Conservation (phyloP, 805 yeast species). For the Yamadazyma philogaea region DNA sequence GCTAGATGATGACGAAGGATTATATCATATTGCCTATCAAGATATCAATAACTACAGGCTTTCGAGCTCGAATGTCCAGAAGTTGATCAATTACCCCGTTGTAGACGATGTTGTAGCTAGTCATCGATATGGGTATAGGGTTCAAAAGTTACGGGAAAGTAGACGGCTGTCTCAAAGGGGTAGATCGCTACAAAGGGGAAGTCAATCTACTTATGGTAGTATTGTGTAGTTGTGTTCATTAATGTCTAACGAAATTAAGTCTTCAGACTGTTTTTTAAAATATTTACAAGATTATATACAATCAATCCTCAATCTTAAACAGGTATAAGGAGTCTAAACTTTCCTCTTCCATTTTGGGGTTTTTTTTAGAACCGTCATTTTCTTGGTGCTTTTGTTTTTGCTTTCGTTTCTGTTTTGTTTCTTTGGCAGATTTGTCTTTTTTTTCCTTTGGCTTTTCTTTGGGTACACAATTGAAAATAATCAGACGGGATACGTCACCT, state of each 20-base stretch:
- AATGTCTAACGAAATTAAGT: background rate
- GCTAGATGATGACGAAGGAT: constrained; percentile 37
- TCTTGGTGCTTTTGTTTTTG: constrained; percentile 16
- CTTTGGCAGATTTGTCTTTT: constrained; percentile 12
- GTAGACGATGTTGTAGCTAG: constrained; percentile 42
- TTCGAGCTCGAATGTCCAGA: constrained; percentile 33
- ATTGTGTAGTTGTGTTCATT: constrained; percentile 17
- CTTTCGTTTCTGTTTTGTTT: constrained; percentile 17
- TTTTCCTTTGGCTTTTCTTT: constrained; percentile 7
- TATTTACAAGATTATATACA: constrained; percentile 10
- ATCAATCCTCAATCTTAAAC: constrained; percentile 37
- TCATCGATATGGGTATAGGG: constrained; percentile 42
- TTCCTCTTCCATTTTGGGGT: constrained; percentile 21
- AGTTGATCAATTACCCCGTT: constrained; percentile 39
- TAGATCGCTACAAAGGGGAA: constrained; percentile 8
- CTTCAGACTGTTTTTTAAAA: background rate
- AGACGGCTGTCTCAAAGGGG: constrained; percentile 13
- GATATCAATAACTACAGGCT: constrained; percentile 31
- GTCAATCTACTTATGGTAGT: constrained; percentile 23
- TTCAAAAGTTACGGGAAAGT: constrained; percentile 29
- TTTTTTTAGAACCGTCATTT: constrained; percentile 8
- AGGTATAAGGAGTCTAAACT: constrained; percentile 41
- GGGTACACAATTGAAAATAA: constrained; percentile 23
- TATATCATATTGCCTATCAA: constrained; percentile 30
- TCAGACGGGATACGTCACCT: constrained; percentile 25